These are phyloP conservation scores for Globisporangium lucens DNA, from an alignment of 352 stramenopile species.

Conservation along the genomic window DNA sequence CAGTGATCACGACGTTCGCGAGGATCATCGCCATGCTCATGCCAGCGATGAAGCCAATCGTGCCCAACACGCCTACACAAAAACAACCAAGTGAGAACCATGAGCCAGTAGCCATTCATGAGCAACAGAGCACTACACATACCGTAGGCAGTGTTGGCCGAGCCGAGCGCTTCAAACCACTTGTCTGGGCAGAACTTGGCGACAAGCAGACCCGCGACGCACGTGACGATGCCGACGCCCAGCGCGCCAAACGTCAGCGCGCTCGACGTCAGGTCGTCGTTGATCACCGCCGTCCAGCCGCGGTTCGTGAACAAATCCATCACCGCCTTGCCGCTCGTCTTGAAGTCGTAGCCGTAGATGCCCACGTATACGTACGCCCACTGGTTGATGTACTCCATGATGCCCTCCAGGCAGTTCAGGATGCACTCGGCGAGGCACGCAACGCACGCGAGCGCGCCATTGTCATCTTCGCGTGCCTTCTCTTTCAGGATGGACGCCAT, in stretches of 20 bases:
- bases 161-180: slow-evolving; percentile 61
- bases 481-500: slow-evolving; percentile 68
- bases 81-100: background rate
- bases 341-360: slow-evolving; percentile 88
- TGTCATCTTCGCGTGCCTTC: slow-evolving; percentile 73
- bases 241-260: slow-evolving; percentile 81
- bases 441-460: slow-evolving; percentile 70
- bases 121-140: slow-evolving; percentile 9
- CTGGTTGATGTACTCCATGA: slow-evolving; percentile 91
- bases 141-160: slow-evolving; percentile 43
- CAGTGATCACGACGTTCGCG: slow-evolving; percentile 78
- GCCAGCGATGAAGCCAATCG: slow-evolving; percentile 77
- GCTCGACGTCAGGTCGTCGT: slow-evolving; percentile 83
- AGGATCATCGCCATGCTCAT: slow-evolving; percentile 83
- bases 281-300: slow-evolving; percentile 89
- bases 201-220: slow-evolving; percentile 60
- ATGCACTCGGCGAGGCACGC: slow-evolving; percentile 87
- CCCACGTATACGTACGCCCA: slow-evolving; percentile 90
- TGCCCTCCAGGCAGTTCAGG: slow-evolving; percentile 73
- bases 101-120: background rate
- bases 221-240: slow-evolving; percentile 70
- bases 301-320: slow-evolving; percentile 86
- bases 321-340: slow-evolving; percentile 81
- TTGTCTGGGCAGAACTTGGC: slow-evolving; percentile 56
- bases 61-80: slow-evolving; percentile 36